These are phyloP conservation scores for Pseudocercospora pini-densiflorae DNA, from an alignment of 2,329 filamentous ascomycete species.

Conservation along the genomic window DNA sequence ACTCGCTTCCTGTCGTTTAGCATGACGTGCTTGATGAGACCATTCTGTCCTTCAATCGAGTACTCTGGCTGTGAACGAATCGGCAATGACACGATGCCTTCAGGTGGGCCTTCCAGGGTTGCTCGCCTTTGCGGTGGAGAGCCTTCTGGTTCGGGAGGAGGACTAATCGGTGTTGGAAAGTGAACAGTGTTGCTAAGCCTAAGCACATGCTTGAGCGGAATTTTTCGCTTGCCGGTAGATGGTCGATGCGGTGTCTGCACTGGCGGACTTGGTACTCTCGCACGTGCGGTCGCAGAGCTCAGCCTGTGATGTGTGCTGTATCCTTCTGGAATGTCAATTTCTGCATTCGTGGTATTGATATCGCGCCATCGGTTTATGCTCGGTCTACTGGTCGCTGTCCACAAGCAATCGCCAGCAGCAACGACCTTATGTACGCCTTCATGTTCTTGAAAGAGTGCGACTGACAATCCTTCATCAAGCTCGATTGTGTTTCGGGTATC, in stretches of 20 bases:
- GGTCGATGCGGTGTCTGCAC: constrained; percentile 5
- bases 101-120: constrained; percentile 48
- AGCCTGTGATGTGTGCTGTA: constrained; percentile 58
- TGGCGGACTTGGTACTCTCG: constrained; percentile 44
- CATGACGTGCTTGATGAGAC: constrained; percentile 88
- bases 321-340: constrained; percentile 63
- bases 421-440: constrained; percentile 73
- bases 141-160: constrained; percentile 45
- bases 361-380: constrained; percentile 93
- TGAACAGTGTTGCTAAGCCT: constrained; percentile 82
- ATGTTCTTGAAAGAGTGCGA: constrained; percentile 92
- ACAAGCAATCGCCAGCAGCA: constrained; percentile 74
- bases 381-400: constrained; percentile 87
- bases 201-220: constrained; percentile 77
- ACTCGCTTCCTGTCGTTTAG: constrained; percentile 89
- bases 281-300: constrained; percentile 52
- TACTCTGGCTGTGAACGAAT: constrained; percentile 52
- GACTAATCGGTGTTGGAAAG: constrained; percentile 60
- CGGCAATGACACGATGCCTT: constrained; percentile 41
- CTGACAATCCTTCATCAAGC: constrained; percentile 84
- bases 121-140: constrained; percentile 58
- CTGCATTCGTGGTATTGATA: constrained; percentile 74
- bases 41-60: constrained; percentile 88
- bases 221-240: constrained; percentile 59
- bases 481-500: constrained; percentile 78